phyloP scores from a whole-genome alignment of 2,329 filamentous ascomycete genomes.

The Phoma sp. region DNA sequence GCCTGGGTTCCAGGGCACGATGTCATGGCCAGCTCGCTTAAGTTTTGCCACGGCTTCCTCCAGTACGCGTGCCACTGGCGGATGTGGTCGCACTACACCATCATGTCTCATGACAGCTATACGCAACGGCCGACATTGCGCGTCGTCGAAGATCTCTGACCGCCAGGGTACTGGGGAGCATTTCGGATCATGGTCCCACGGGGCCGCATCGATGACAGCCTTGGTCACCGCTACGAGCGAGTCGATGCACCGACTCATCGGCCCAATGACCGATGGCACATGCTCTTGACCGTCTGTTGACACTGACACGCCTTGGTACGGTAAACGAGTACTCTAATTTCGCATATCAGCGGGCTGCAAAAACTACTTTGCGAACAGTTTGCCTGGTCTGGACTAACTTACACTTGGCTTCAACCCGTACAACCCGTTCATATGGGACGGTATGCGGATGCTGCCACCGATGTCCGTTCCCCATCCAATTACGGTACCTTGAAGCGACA shows the following conservation, averaged over 20 bases:
- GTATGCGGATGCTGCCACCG: slow-evolving; percentile 65
- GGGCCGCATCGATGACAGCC: slow-evolving; percentile 55
- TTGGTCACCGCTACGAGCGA: slow-evolving; percentile 61
- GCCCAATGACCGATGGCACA: slow-evolving; percentile 68
- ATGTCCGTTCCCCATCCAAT: slow-evolving; percentile 66
- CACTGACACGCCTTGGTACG: slow-evolving; percentile 66
- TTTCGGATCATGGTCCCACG: slow-evolving; percentile 64
- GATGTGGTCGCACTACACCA: slow-evolving; percentile 62
- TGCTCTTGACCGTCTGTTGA: slow-evolving; percentile 71
- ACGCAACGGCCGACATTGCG: slow-evolving; percentile 54
- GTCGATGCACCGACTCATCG: slow-evolving; percentile 61
- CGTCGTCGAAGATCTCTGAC: slow-evolving; percentile 52
- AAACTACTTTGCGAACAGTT: slow-evolving; percentile 1
- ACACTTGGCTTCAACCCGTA: slow-evolving; percentile 62
- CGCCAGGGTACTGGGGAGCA: slow-evolving; percentile 64
- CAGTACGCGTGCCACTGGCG: slow-evolving; percentile 60
- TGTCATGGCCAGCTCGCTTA: slow-evolving; percentile 59
- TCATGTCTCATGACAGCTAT: slow-evolving; percentile 62
- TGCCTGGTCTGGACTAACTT: slow-evolving; percentile 16
- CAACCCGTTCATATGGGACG: slow-evolving; percentile 66
- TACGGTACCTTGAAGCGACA: slow-evolving; percentile 61
- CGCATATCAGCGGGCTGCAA: background rate
- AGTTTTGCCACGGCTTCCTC: slow-evolving; percentile 50
- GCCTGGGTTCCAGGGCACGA: slow-evolving; percentile 61
- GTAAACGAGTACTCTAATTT: slow-evolving; percentile 61